Conservation (phyloP, 169 alveolate species). For the Eimeria acervulina region DNA sequence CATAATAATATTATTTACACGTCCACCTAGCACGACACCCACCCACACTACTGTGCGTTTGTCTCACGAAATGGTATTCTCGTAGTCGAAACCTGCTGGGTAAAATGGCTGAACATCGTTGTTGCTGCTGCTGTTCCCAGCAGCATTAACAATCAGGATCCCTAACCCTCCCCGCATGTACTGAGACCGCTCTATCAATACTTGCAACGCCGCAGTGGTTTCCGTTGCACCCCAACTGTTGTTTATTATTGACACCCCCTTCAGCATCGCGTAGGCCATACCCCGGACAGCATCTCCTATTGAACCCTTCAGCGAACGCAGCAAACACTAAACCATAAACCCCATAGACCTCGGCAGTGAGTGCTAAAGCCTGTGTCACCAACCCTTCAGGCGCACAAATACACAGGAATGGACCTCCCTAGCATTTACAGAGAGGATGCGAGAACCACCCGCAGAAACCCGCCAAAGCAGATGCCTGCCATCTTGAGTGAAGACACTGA, state of each 20-base stretch:
- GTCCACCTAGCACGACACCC: not conserved
- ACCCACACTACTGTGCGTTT: not conserved
- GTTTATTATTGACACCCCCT: constrained; percentile 83
- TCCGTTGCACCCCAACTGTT: constrained; percentile 88
- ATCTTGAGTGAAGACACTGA: not conserved
- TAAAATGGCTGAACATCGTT: constrained; percentile 86
- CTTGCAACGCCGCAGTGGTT: constrained; percentile 76
- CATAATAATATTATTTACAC: too few relatives aligned
- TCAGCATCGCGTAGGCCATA: constrained; percentile 83
- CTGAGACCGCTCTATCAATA: constrained; percentile 79
- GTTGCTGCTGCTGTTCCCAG: constrained; percentile 86
- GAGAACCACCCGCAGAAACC: not conserved
- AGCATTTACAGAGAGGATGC: not conserved
- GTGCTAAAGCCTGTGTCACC: not conserved
- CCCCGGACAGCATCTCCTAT: constrained; percentile 85
- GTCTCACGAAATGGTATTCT: constrained; percentile 73
- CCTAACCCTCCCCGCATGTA: constrained; percentile 84
- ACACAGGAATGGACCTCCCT: not conserved
- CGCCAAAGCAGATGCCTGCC: not conserved
- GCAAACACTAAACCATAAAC: not conserved
- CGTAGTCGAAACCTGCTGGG: constrained; percentile 84
- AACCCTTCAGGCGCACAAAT: not conserved
- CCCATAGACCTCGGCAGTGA: not conserved
- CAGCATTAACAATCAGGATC: constrained; percentile 87
- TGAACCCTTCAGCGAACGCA: constrained; percentile 66